phyloP scores from a whole-genome alignment of 2,329 filamentous ascomycete species.

The Hypoxylon sp. region DNA sequence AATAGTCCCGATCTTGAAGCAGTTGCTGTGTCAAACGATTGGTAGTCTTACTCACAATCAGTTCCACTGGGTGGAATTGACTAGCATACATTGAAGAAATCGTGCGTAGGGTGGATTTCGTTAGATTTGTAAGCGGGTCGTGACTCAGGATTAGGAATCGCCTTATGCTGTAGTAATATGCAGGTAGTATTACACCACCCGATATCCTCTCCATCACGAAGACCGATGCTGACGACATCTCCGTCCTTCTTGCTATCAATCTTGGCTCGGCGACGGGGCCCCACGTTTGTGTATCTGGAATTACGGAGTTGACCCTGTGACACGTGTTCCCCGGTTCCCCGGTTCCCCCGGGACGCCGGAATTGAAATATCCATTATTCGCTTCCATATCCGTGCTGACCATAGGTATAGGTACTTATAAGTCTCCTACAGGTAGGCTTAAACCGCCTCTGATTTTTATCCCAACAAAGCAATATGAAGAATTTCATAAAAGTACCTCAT shows the following conservation, averaged over 20 bases:
- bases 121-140: constrained; percentile 22
- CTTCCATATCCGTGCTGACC: neutral
- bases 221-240: neutral
- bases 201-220: neutral
- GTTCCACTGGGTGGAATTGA: constrained; percentile 10
- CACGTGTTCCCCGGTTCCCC: neutral
- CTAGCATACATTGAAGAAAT: constrained; percentile 8
- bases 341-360: neutral
- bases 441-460: neutral
- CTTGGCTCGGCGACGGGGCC: neutral
- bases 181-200: neutral
- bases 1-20: neutral
- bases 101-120: constrained; percentile 1
- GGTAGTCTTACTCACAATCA: neutral
- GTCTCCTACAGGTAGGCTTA: too few relatives aligned
- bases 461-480: neutral
- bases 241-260: neutral
- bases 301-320: neutral
- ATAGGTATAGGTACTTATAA: neutral
- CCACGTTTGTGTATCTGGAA: neutral
- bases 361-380: neutral
- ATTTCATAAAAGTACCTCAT: too few relatives aligned
- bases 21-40: neutral
- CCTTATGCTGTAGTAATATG: neutral
- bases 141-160: constrained; percentile 6